Evolutionary conservation across 208 protist species (phyloP).

Genomic region (Leishmania guyanensis): DNA sequence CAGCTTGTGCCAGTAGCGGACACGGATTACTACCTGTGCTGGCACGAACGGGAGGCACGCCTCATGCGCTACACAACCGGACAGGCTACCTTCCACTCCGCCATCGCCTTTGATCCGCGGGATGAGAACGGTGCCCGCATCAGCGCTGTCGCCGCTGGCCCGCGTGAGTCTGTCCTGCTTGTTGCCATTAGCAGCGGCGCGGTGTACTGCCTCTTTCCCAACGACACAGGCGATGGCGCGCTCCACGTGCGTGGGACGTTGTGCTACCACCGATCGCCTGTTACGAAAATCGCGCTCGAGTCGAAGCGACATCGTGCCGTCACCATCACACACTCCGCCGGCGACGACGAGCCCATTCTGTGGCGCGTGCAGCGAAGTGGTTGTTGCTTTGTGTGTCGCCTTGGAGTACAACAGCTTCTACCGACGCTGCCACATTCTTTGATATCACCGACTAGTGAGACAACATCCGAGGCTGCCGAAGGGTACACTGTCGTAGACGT

Average conservation of each 20-base stretch:
- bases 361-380: conserved; percentile 76
- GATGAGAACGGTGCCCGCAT: conserved; percentile 55
- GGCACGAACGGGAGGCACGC: conserved; percentile 55
- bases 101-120: conserved; percentile 45
- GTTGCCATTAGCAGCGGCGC: conserved; percentile 63
- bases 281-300: conserved; percentile 62
- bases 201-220: conserved; percentile 73
- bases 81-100: conserved; percentile 46
- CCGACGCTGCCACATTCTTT: conserved; percentile 3
- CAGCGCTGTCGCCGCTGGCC: conserved; percentile 54
- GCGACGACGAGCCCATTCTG: conserved; percentile 67
- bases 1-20: conserved; percentile 65
- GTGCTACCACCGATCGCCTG: conserved; percentile 65
- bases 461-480: conserved; percentile 10
- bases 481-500: conserved; percentile 44
- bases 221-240: conserved; percentile 25
- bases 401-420: conserved; percentile 37
- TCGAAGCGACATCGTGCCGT: conserved; percentile 46
- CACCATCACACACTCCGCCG: conserved; percentile 46
- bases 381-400: conserved; percentile 41
- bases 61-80: conserved; percentile 66
- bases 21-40: conserved; percentile 63
- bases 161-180: conserved; percentile 68
- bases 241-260: conserved; percentile 53
- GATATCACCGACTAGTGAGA: neutral